Conservation (phyloP, 1,284 basidiomycete species). For the Cryptococcus maquisensis region DNA sequence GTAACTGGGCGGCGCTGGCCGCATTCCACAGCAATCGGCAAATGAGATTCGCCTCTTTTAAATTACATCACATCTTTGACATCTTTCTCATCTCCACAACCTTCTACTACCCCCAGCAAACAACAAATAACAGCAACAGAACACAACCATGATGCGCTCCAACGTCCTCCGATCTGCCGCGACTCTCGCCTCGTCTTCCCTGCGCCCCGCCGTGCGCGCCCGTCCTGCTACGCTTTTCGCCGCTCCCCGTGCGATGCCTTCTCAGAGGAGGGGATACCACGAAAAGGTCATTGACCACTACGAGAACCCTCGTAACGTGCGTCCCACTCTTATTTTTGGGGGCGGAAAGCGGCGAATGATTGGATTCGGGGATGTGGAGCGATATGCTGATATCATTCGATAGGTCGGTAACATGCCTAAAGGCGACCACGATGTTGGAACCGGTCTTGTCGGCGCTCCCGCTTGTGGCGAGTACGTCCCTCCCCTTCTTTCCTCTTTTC, state of each 20-base stretch:
- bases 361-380: background rate
- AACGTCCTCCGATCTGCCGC: slow-evolving; percentile 27
- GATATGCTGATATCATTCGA: background rate
- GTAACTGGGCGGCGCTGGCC: too few species aligned
- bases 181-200: slow-evolving; percentile 27
- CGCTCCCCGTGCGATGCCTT: slow-evolving; percentile 2
- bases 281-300: slow-evolving; percentile 95
- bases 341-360: background rate
- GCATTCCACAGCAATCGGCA: too few species aligned
- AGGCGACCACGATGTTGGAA: slow-evolving; percentile 85
- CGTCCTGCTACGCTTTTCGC: background rate
- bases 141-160: slow-evolving; percentile 24
- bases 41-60: too few species aligned
- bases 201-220: slow-evolving; percentile 15
- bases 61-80: background rate
- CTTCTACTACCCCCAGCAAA: background rate
- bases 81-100: background rate
- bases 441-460: slow-evolving; percentile 95
- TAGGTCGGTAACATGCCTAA: slow-evolving; percentile 84
- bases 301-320: slow-evolving; percentile 87
- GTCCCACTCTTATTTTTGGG: slow-evolving; percentile 38
- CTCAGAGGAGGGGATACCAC: slow-evolving; percentile 64
- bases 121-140: background rate
- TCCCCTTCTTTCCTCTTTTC: background rate
- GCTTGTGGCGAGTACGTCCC: slow-evolving; percentile 49